These are phyloP conservation scores for Ananas comosus DNA, from an alignment of 176 grass and related monocot species.

Conservation along the genomic window DNA sequence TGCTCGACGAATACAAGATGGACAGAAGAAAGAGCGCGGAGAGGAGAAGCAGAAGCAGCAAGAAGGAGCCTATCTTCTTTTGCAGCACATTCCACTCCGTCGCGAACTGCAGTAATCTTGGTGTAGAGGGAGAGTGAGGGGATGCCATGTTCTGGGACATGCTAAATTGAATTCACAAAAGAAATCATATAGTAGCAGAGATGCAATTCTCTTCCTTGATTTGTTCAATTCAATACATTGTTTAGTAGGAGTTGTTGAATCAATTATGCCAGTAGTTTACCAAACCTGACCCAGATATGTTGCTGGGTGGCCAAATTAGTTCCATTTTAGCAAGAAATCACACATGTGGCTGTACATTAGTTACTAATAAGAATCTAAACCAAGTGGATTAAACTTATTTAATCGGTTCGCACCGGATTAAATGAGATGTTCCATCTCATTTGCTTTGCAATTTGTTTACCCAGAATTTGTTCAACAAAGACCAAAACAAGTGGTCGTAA, in stretches of 20 bases:
- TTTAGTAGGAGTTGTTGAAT: neutral
- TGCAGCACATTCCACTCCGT: slow-evolving; percentile 33
- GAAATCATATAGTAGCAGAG: neutral
- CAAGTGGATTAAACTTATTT: too few relatives aligned
- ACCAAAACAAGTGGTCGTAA: too few relatives aligned
- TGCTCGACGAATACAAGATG: slow-evolving; percentile 13
- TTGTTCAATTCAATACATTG: too few relatives aligned
- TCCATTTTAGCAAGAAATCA: too few relatives aligned
- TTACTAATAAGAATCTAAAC: too few relatives aligned
- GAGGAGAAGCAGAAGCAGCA: slow-evolving; percentile 37
- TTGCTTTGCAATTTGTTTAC: too few relatives aligned
- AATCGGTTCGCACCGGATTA: too few relatives aligned
- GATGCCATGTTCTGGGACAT: slow-evolving; percentile 23
- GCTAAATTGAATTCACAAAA: neutral
- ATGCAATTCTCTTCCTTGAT: neutral
- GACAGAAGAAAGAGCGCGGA: slow-evolving; percentile 34
- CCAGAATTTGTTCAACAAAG: too few relatives aligned
- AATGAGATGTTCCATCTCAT: too few relatives aligned
- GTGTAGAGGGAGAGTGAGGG: slow-evolving; percentile 14
- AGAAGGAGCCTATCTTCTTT: slow-evolving; percentile 33
- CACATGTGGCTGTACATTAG: too few relatives aligned
- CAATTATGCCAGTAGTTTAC: neutral
- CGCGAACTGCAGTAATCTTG: slow-evolving; percentile 19
- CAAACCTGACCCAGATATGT: neutral
- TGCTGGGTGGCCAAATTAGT: too few relatives aligned